A percentile compares a stretch with the other conserved stretches of the same genome.
These are phyloP conservation scores for Peronospora belbahrii DNA, from an alignment of 352 stramenopile species.

Conservation along the genomic window DNA sequence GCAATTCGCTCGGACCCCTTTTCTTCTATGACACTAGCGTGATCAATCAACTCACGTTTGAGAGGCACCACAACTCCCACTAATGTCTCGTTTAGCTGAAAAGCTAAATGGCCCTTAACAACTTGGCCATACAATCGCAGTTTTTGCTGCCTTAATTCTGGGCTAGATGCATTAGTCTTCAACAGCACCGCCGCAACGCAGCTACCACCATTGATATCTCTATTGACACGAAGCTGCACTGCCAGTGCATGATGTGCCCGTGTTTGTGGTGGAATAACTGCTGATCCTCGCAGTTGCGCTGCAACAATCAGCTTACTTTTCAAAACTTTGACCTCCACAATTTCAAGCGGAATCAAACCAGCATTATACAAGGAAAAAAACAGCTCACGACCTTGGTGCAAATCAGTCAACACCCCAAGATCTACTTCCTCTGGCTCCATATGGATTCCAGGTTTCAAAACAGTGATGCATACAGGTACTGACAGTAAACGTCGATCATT, in stretches of 20 bases:
- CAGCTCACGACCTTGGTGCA: slow-evolving; percentile 20
- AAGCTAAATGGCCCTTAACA: slow-evolving; percentile 23
- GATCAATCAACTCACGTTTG: slow-evolving; percentile 10
- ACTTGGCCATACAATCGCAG: slow-evolving; percentile 24
- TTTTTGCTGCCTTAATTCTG: slow-evolving; percentile 15
- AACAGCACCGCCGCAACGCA: slow-evolving; percentile 28
- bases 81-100: slow-evolving; percentile 27
- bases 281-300: slow-evolving; percentile 22
- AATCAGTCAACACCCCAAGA: slow-evolving; percentile 27
- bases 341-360: slow-evolving; percentile 24
- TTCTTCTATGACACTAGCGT: slow-evolving; percentile 1
- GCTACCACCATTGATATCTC: neutral
- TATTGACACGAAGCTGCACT: slow-evolving; percentile 23
- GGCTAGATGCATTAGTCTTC: slow-evolving; percentile 32
- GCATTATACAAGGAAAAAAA: slow-evolving; percentile 39
- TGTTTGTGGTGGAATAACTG: slow-evolving; percentile 30
- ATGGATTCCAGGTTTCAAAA: slow-evolving; percentile 33
- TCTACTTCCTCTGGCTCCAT: slow-evolving; percentile 30
- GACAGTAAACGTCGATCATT: slow-evolving; percentile 12
- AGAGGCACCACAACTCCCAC: slow-evolving; percentile 25
- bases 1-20: neutral
- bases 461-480: slow-evolving; percentile 31
- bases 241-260: slow-evolving; percentile 27
- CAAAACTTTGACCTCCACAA: slow-evolving; percentile 30
- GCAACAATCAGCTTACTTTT: slow-evolving; percentile 26